phyloP scores from a whole-genome alignment of 768 basidiomycete species.

The Coprinellus micaceus region DNA sequence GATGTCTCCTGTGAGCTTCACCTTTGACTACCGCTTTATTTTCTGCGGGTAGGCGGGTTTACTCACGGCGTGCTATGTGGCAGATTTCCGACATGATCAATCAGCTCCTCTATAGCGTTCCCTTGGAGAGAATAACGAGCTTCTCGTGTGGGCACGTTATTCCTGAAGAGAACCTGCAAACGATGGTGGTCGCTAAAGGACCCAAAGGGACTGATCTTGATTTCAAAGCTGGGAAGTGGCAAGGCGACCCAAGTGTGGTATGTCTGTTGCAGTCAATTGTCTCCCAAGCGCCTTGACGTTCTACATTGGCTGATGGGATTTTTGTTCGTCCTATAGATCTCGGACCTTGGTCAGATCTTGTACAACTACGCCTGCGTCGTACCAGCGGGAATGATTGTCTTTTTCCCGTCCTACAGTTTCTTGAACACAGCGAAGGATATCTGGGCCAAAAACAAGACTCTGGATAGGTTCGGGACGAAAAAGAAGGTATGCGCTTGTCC shows the following conservation, averaged over 20 bases:
- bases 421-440: conserved; percentile 59
- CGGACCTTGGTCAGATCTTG: conserved; percentile 80
- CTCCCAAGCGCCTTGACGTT: too few relatives aligned
- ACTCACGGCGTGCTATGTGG: neutral
- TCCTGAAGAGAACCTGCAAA: conserved; percentile 71
- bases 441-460: conserved; percentile 62
- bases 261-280: conserved; percentile 21
- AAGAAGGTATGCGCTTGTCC: conserved; percentile 56
- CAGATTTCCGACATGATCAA: conserved; percentile 84
- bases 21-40: conserved; percentile 4
- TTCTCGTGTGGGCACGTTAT: conserved; percentile 95
- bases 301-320: too few relatives aligned
- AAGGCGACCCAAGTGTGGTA: conserved; percentile 63
- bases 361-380: conserved; percentile 76
- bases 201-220: conserved; percentile 71
- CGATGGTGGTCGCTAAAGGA: conserved; percentile 70
- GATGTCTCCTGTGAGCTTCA: conserved; percentile 85
- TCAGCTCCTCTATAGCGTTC: conserved; percentile 73
- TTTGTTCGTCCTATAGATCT: conserved; percentile 43
- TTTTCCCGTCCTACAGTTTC: conserved; percentile 89
- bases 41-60: neutral
- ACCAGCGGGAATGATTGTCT: conserved; percentile 88
- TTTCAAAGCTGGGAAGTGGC: conserved; percentile 71
- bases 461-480: conserved; percentile 61
- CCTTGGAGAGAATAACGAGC: conserved; percentile 58